A percentile compares a stretch with the other conserved stretches of the same genome.
Conservation (phyloP, 1,139 yeast species). For the Petasospora fabianii region DNA sequence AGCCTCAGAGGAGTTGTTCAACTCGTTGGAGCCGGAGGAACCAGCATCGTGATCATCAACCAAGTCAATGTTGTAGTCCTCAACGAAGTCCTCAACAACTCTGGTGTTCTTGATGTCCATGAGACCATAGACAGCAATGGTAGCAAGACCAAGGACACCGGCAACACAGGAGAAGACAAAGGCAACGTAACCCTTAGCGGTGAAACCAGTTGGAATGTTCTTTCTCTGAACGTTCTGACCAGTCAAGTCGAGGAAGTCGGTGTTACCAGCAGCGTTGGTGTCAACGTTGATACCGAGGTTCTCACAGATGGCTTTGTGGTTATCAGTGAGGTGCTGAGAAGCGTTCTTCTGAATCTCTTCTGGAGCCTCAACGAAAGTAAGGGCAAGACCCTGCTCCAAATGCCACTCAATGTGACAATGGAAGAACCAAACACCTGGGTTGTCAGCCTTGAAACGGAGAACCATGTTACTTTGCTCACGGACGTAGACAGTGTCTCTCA, state of each 20-base stretch:
- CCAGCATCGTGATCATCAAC: slow-evolving; percentile 27
- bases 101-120: slow-evolving; percentile 63
- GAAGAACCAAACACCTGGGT: slow-evolving; percentile 93
- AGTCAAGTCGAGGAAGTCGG: slow-evolving; percentile 52
- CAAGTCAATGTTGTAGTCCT: slow-evolving; percentile 46
- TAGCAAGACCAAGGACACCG: slow-evolving; percentile 73
- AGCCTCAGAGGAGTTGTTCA: slow-evolving; percentile 4
- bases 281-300: slow-evolving; percentile 43
- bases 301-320: slow-evolving; percentile 59
- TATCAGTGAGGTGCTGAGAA: slow-evolving; percentile 45
- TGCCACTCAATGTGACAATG: slow-evolving; percentile 97
- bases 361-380: slow-evolving; percentile 77
- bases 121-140: slow-evolving; percentile 80
- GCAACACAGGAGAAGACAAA: slow-evolving; percentile 73
- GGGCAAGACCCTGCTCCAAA: slow-evolving; percentile 79
- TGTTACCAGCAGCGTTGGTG: slow-evolving; percentile 89
- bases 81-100: slow-evolving; percentile 48
- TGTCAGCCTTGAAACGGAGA: slow-evolving; percentile 70
- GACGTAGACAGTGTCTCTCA: slow-evolving; percentile 66
- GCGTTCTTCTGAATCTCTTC: slow-evolving; percentile 48
- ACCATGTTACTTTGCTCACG: slow-evolving; percentile 67
- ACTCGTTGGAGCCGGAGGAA: slow-evolving; percentile 3
- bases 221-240: slow-evolving; percentile 69
- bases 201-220: slow-evolving; percentile 79
- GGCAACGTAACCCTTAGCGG: slow-evolving; percentile 87